These are phyloP conservation scores for Naganishia vishniacii DNA, from an alignment of 768 basidiomycete species.

Conservation along the genomic window DNA sequence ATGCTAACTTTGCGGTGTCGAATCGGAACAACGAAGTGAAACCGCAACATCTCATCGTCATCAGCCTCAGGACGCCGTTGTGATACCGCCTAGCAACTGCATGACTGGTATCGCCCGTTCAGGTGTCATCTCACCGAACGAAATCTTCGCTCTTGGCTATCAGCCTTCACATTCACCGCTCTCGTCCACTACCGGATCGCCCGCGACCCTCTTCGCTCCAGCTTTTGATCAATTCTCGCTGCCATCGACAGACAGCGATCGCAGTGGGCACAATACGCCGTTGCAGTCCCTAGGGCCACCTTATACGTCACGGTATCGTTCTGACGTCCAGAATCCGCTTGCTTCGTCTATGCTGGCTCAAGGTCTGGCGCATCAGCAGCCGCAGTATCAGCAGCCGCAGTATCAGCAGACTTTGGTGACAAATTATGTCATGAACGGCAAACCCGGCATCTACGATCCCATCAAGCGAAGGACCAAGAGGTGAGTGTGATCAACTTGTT, in stretches of 20 bases:
- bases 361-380: background rate
- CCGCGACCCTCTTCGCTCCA: background rate
- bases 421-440: conserved; percentile 17
- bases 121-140: conserved; percentile 18
- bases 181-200: conserved; percentile 3
- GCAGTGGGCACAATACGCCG: conserved; percentile 4
- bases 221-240: background rate
- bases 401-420: conserved; percentile 18
- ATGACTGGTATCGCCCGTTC: conserved; percentile 13
- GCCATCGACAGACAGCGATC: background rate
- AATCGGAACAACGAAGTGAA: background rate
- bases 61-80: background rate
- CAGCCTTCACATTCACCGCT: conserved; percentile 6
- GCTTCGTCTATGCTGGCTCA: background rate
- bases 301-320: background rate
- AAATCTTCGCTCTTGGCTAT: conserved; percentile 2
- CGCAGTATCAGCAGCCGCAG: conserved; percentile 12
- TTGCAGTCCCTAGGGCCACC: background rate
- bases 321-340: background rate
- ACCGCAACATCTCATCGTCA: background rate
- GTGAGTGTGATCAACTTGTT: conserved; percentile 9
- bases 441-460: conserved; percentile 9
- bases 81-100: background rate
- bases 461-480: conserved; percentile 11
- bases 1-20: background rate